Percentiles rank a stretch among this genome's conserved stretches.
Evolutionary conservation across 2,329 filamentous ascomycete species (phyloP).

Genomic region (Graphilbum sp.): DNA sequence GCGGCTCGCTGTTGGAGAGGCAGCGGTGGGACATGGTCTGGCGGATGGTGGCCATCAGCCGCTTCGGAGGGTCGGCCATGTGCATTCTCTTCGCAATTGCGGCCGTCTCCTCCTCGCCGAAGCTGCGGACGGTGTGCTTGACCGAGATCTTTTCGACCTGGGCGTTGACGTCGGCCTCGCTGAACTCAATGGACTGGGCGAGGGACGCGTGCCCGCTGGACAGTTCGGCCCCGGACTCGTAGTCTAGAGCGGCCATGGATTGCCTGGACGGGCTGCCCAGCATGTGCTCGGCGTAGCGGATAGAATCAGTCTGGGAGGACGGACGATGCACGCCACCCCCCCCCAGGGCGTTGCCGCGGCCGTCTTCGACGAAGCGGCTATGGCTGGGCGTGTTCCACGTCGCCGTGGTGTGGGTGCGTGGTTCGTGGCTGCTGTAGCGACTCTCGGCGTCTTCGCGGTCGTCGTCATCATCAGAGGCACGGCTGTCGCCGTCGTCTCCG

Average conservation of each 20-base stretch:
- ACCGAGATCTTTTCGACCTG: slow-evolving; percentile 24
- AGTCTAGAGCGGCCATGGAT: slow-evolving; percentile 9
- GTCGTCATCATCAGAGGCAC: slow-evolving; percentile 26
- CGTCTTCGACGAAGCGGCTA: slow-evolving; percentile 17
- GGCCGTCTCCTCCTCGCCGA: slow-evolving; percentile 22
- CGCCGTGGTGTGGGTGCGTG: slow-evolving; percentile 8
- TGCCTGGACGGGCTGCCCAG: slow-evolving; percentile 25
- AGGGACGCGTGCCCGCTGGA: slow-evolving; percentile 9
- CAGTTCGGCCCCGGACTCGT: slow-evolving; percentile 10
- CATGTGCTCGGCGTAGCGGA: slow-evolving; percentile 32
- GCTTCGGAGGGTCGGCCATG: slow-evolving; percentile 17
- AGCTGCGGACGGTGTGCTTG: slow-evolving; percentile 28
- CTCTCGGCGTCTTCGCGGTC: slow-evolving; percentile 16
- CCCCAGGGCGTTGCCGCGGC: slow-evolving; percentile 18
- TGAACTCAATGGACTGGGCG: slow-evolving; percentile 26
- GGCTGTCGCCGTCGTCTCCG: slow-evolving; percentile 25
- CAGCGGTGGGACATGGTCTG: slow-evolving; percentile 31
- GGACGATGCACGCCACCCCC: slow-evolving; percentile 17
- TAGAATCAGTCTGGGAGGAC: slow-evolving; percentile 18
- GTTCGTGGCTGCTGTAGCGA: no score
- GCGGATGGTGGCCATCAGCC: slow-evolving; percentile 25
- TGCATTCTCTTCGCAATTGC: slow-evolving; percentile 16
- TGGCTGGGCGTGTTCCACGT: slow-evolving; percentile 4
- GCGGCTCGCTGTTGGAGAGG: slow-evolving; percentile 26
- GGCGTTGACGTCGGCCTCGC: slow-evolving; percentile 20